Evolutionary conservation across 2,329 filamentous ascomycete genomes (phyloP).

Genomic region (Lithohypha guttulata): DNA sequence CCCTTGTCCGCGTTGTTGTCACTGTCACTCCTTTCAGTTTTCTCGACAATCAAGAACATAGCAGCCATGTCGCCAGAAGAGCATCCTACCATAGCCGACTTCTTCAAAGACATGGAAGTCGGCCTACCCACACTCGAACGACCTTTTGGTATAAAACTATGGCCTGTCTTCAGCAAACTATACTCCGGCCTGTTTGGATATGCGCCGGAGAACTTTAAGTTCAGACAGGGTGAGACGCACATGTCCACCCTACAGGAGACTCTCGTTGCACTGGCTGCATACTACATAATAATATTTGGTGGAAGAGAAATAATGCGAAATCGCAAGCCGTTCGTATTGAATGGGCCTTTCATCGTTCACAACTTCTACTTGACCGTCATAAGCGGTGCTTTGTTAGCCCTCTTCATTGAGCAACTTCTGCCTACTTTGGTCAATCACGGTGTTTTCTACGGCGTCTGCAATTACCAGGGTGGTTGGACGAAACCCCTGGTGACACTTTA

Average conservation of each 20-base stretch:
- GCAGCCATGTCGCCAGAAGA: background rate
- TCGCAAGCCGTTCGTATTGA: conserved; percentile 74
- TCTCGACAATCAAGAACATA: background rate
- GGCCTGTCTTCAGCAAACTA: conserved; percentile 86
- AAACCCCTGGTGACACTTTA: conserved; percentile 87
- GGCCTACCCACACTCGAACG: conserved; percentile 71
- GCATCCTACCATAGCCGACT: background rate
- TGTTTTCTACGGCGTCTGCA: conserved; percentile 80
- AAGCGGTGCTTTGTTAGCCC: conserved; percentile 65
- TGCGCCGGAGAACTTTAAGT: conserved; percentile 74
- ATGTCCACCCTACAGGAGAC: conserved; percentile 85
- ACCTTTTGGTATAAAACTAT: conserved; percentile 82
- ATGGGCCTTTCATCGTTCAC: conserved; percentile 84
- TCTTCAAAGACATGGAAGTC: conserved; percentile 23
- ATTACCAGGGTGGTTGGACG: conserved; percentile 73
- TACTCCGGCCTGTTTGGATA: conserved; percentile 70
- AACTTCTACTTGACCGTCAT: conserved; percentile 88
- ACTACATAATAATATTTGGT: conserved; percentile 90
- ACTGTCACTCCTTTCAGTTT: background rate
- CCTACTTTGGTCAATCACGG: conserved; percentile 71
- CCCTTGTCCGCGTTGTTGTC: no score
- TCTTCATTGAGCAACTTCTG: conserved; percentile 86
- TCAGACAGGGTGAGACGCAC: conserved; percentile 68
- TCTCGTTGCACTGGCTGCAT: conserved; percentile 66
- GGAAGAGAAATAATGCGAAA: conserved; percentile 87